Evolutionary conservation across 73 alveolate species (phyloP).

Genomic region (Paramecium sonneborni): DNA sequence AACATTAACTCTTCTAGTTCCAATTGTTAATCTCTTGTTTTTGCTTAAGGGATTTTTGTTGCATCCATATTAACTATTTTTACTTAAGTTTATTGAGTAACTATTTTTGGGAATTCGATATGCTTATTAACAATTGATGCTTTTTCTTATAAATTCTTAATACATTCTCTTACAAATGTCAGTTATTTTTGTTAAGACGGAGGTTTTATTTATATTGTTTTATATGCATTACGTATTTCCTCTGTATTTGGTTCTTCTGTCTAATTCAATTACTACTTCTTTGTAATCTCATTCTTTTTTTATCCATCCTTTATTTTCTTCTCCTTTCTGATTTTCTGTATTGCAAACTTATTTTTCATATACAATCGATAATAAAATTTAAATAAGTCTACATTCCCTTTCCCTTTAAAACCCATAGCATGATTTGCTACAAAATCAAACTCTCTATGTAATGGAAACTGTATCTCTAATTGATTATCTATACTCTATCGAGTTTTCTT

Average conservation of each 20-base stretch:
- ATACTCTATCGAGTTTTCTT: not conserved
- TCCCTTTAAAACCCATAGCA: slow-evolving; percentile 40
- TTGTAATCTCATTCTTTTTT: not conserved
- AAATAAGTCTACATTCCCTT: not conserved
- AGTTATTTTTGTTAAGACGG: not conserved
- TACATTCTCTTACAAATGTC: not conserved
- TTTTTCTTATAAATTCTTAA: not conserved
- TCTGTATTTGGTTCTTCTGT: slow-evolving; percentile 45
- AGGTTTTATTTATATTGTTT: not conserved
- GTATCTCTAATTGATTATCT: not conserved
- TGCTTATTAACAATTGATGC: not conserved
- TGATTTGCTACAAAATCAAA: slow-evolving; percentile 8
- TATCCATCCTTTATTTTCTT: not conserved
- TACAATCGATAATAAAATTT: slow-evolving; percentile 22
- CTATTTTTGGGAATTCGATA: not conserved
- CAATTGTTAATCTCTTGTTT: not conserved
- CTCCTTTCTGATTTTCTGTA: slow-evolving; percentile 24
- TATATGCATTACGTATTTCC: not conserved
- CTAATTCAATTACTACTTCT: not conserved
- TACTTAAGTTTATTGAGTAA: not conserved
- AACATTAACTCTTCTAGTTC: slow-evolving; percentile 14
- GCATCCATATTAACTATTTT: not conserved
- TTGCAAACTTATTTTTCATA: not conserved
- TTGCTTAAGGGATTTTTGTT: not conserved
- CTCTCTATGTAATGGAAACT: not conserved